Conservation (phyloP, 2,329 filamentous ascomycete species). For the Aspergillus piperis region DNA sequence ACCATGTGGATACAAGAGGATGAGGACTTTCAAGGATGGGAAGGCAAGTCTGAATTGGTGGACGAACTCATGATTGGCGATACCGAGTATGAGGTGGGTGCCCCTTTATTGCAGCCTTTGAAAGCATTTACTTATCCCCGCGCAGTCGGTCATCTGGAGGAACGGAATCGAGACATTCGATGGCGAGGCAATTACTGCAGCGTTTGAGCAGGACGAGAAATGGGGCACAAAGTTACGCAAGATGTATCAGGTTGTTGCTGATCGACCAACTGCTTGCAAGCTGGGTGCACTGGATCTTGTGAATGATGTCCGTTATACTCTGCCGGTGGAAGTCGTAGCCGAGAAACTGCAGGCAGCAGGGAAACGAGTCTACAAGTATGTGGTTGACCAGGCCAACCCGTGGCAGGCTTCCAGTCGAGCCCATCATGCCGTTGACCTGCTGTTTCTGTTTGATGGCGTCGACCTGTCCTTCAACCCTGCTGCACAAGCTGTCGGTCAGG, state of each 20-base stretch:
- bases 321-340: slow-evolving; percentile 34
- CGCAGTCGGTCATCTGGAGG: slow-evolving; percentile 49
- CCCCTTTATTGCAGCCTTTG: too few species aligned
- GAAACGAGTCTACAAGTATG: slow-evolving; percentile 41
- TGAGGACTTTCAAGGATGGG: slow-evolving; percentile 40
- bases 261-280: slow-evolving; percentile 44
- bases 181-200: slow-evolving; percentile 35
- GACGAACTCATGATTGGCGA: slow-evolving; percentile 47
- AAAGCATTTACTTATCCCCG: background rate
- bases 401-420: slow-evolving; percentile 50
- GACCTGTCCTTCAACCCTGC: slow-evolving; percentile 39
- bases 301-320: slow-evolving; percentile 34
- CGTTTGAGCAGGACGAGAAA: slow-evolving; percentile 36
- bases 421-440: slow-evolving; percentile 52
- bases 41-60: slow-evolving; percentile 33
- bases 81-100: slow-evolving; percentile 45
- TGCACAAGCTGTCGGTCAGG: slow-evolving; percentile 35
- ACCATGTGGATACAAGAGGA: slow-evolving; percentile 49
- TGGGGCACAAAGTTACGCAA: slow-evolving; percentile 37
- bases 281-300: slow-evolving; percentile 43
- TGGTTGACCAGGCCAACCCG: slow-evolving; percentile 51
- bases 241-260: slow-evolving; percentile 44
- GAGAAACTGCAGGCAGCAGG: slow-evolving; percentile 28
- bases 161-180: slow-evolving; percentile 44
- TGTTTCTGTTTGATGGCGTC: slow-evolving; percentile 48